Evolutionary conservation across 2,329 filamentous ascomycete genomes (phyloP).

Genomic region (Calycina herbarum): DNA sequence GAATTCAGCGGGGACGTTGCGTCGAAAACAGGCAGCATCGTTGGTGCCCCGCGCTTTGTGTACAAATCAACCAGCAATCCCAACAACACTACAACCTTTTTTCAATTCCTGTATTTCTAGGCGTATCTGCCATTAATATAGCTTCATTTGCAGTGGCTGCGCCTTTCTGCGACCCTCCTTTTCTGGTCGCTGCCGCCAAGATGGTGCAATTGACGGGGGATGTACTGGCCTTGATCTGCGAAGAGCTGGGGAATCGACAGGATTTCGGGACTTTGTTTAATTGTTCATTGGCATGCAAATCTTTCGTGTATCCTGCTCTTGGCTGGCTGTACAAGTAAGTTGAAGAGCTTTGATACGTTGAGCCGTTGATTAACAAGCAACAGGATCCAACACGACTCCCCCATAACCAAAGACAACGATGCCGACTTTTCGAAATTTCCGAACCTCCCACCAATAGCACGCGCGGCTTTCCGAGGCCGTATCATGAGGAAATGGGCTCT

Average conservation of each 20-base stretch:
- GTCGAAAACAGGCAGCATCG: constrained; percentile 6
- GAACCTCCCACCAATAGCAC: constrained; percentile 22
- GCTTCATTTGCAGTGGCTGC: neutral
- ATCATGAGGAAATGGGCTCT: constrained; percentile 54
- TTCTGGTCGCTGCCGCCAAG: constrained; percentile 14
- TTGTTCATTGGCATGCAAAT: constrained; percentile 55
- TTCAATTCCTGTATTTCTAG: neutral
- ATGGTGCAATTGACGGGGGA: constrained; percentile 52
- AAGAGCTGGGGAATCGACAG: constrained; percentile 54
- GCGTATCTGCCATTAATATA: neutral
- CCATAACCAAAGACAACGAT: constrained; percentile 46
- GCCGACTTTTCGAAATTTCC: constrained; percentile 35
- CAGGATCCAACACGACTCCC: constrained; percentile 50
- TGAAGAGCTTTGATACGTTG: constrained; percentile 8
- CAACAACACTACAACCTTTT: constrained; percentile 11
- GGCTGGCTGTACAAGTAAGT: constrained; percentile 62
- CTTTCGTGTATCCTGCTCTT: constrained; percentile 58
- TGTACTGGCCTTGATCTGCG: constrained; percentile 60
- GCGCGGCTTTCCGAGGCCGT: constrained; percentile 21
- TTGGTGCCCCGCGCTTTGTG: constrained; percentile 16
- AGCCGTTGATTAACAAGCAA: constrained; percentile 25
- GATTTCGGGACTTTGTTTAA: constrained; percentile 63
- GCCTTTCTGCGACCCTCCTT: neutral
- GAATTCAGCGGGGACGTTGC: neutral
- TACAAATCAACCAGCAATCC: neutral